Conservation (phyloP, 2,329 filamentous ascomycete species). For the Paracorniculantispora psalliotae region DNA sequence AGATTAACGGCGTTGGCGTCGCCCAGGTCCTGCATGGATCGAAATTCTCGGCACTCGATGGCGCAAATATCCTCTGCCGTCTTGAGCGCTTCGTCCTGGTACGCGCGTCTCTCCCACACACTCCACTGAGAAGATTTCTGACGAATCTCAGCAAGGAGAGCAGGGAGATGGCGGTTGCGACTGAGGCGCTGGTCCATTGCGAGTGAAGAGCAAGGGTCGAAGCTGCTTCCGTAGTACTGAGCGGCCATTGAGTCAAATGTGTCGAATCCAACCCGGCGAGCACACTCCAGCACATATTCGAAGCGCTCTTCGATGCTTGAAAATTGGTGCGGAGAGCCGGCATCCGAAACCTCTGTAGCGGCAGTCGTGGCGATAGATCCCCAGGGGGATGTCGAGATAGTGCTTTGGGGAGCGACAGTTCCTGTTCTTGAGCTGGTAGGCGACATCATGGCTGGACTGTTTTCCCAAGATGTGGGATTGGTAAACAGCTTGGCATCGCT, state of each 20-base stretch:
- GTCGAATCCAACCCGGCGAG: slow-evolving; percentile 13
- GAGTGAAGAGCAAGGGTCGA: slow-evolving; percentile 14
- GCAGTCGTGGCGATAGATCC: slow-evolving; percentile 12
- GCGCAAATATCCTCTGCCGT: slow-evolving; percentile 18
- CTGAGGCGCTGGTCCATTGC: slow-evolving; percentile 17
- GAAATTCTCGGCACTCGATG: slow-evolving; percentile 12
- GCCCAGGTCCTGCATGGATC: not conserved
- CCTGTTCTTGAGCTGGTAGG: slow-evolving; percentile 14
- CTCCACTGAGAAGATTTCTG: slow-evolving; percentile 18
- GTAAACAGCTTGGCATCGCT: slow-evolving; percentile 7
- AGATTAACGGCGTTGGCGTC: slow-evolving; percentile 4
- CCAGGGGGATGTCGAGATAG: slow-evolving; percentile 8
- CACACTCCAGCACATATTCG: slow-evolving; percentile 16
- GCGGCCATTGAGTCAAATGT: slow-evolving; percentile 16
- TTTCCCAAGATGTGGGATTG: slow-evolving; percentile 11
- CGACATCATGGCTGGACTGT: slow-evolving; percentile 14
- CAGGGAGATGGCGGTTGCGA: slow-evolving; percentile 17
- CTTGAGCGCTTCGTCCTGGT: slow-evolving; percentile 25
- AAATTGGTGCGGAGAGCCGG: not conserved
- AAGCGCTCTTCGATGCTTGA: slow-evolving; percentile 15
- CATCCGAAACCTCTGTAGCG: slow-evolving; percentile 11
- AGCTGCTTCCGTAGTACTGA: slow-evolving; percentile 16
- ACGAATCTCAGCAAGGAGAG: slow-evolving; percentile 13
- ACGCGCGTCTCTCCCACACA: slow-evolving; percentile 22
- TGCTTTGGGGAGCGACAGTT: slow-evolving; percentile 5